Evolutionary conservation across 495 filamentous ascomycete species (phyloP).

Genomic region (Trichoderma erinaceum): DNA sequence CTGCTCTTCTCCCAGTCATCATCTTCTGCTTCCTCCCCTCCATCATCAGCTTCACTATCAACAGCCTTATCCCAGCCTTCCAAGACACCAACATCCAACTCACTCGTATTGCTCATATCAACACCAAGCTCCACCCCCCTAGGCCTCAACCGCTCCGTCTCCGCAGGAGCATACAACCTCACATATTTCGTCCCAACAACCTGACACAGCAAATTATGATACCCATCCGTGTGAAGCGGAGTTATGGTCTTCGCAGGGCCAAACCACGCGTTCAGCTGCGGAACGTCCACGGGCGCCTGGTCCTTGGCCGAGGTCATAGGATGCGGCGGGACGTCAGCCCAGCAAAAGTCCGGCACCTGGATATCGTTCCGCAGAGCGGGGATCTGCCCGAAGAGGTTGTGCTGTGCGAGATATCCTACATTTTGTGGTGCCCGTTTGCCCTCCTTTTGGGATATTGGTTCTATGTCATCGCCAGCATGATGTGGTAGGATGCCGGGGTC

Average conservation of each 20-base stretch:
- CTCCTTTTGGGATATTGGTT: background rate
- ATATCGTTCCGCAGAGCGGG: constrained; percentile 74
- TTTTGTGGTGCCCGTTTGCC: constrained; percentile 21
- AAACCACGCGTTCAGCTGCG: constrained; percentile 83
- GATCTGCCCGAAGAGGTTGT: constrained; percentile 79
- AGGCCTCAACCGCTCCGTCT: constrained; percentile 57
- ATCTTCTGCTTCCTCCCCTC: constrained; percentile 14
- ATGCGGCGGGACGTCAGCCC: constrained; percentile 53
- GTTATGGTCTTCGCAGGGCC: constrained; percentile 84
- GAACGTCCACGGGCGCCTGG: constrained; percentile 44
- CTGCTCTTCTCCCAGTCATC: constrained; percentile 18
- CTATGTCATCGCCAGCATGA: background rate
- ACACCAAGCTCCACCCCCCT: constrained; percentile 62
- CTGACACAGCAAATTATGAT: constrained; percentile 88
- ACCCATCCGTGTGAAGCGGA: constrained; percentile 87
- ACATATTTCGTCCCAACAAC: constrained; percentile 90
- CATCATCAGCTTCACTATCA: background rate
- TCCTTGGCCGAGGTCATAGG: constrained; percentile 46
- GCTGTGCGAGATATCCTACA: constrained; percentile 79
- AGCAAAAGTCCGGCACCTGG: constrained; percentile 77
- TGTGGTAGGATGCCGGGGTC: constrained; percentile 18
- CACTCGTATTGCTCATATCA: constrained; percentile 89
- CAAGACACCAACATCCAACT: constrained; percentile 61
- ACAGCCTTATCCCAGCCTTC: constrained; percentile 43
- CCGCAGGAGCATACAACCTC: constrained; percentile 66